phyloP scores from a whole-genome alignment of 2,329 filamentous ascomycete genomes.

The Coniochaeta sp. region DNA sequence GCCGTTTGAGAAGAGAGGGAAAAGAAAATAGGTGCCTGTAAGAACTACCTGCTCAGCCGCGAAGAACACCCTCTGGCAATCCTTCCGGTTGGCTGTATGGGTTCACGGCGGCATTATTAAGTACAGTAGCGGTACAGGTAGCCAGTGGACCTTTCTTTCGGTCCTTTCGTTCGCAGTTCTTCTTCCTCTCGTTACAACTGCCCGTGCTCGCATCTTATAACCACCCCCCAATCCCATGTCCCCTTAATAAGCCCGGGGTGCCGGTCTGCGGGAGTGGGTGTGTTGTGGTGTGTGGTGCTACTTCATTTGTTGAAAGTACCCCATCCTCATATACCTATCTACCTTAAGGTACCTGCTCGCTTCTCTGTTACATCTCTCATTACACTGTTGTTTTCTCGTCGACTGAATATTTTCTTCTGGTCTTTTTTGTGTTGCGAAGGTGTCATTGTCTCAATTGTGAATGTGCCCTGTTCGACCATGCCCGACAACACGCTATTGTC shows the following conservation, averaged over 20 bases:
- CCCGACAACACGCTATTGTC: too few relatives aligned
- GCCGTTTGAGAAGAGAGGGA: too few relatives aligned
- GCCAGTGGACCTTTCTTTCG: neutral
- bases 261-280: neutral
- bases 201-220: neutral
- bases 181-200: neutral
- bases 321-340: too few relatives aligned
- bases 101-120: neutral
- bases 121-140: neutral
- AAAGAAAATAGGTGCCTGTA: too few relatives aligned
- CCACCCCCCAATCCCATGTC: neutral
- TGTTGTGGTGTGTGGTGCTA: neutral
- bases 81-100: neutral
- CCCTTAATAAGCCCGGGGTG: neutral
- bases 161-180: neutral
- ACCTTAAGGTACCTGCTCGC: too few relatives aligned
- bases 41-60: neutral
- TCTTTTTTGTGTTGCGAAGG: too few relatives aligned
- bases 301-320: neutral
- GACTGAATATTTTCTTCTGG: too few relatives aligned
- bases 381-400: neutral
- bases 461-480: too few relatives aligned
- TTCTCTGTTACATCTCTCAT: neutral
- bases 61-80: neutral
- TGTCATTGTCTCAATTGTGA: too few relatives aligned